These are phyloP conservation scores for Echeveria elegans DNA, from an alignment of 164 flowering plant genomes.

Conservation along the genomic window DNA sequence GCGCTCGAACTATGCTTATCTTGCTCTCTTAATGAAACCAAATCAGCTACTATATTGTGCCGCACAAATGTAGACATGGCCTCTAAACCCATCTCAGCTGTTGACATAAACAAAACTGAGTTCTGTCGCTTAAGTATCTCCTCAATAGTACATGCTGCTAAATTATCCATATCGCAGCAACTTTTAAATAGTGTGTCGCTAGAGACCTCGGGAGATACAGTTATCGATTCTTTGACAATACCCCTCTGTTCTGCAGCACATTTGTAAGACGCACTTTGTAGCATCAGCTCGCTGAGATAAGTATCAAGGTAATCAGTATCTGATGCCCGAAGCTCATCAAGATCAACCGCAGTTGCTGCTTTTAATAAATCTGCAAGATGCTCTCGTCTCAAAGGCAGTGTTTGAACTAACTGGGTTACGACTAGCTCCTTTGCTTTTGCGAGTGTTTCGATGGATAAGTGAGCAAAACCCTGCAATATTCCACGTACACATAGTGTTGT, in stretches of 20 bases:
- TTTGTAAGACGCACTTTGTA: constrained; percentile 18
- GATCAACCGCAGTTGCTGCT: constrained; percentile 54
- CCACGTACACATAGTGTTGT: not conserved
- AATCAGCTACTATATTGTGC: constrained; percentile 12
- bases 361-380: constrained; percentile 45
- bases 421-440: constrained; percentile 36
- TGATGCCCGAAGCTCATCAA: constrained; percentile 26
- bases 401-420: constrained; percentile 36
- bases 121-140: constrained; percentile 48
- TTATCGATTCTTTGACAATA: constrained; percentile 8
- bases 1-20: too few species aligned
- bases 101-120: constrained; percentile 31
- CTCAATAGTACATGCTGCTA: constrained; percentile 27
- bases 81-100: constrained; percentile 34
- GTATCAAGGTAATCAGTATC: constrained; percentile 25
- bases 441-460: constrained; percentile 51
- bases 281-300: constrained; percentile 42
- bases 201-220: too few species aligned
- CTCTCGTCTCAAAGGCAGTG: constrained; percentile 42
- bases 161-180: constrained; percentile 12
- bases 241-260: constrained; percentile 9
- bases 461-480: constrained; percentile 57
- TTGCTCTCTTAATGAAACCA: too few species aligned
- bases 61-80: constrained; percentile 25
- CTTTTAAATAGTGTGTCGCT: too few species aligned